Base-by-base conservation (phyloP, 371 early-diverging fungal genomes). In the Basidiobolus meristosporus region DNA sequence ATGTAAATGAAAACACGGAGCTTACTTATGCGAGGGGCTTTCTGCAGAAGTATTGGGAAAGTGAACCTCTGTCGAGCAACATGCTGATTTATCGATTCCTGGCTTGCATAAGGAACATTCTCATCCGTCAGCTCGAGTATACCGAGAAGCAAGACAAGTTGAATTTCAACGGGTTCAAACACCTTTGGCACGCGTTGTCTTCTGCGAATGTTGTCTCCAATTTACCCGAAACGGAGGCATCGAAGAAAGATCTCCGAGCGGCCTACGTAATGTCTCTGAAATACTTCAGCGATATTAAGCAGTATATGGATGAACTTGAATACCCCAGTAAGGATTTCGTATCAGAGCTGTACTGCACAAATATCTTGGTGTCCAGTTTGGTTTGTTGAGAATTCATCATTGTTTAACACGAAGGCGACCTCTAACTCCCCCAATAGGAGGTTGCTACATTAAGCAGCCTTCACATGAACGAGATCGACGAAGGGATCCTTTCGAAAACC, bases 321-420 rank as follows among this genome's bases (percentile, higher is more conserved):
- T 51, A 56, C 11, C 63, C 70, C 45, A 63, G 61, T 5, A 59
- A 57, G 26, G 57, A 53, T 23, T 57, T 57, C 54, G 56, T 64
- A 3, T 52, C 57, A n/a, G 67, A 69, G 42, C 62, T 65, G 22
- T 73, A 70, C 28, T 65, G 63, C 56, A 62, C 60, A 34, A 71
- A 70, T 39, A 70, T 74, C 42, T 65, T 70, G 68, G 68, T 65
- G 3, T 58, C 64, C 16, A 68, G 71, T 26, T 54, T 73, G 65
- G 73, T 72, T 57, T 50, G 58, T 41, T 14, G 0, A n/a, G 3
- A 9, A 6, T 10, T 3, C 19, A 19, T 1, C 33, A 28, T 30
- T 17, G 10, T 36, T 28, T 7, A 15, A 3, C 14, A 4, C 18
- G 4, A 17, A 7, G 29, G 7, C 31, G 12, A 12, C 16, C 17